These are phyloP conservation scores for Populus deltoides DNA, from an alignment of 345 rosid species.

Conservation along the genomic window DNA sequence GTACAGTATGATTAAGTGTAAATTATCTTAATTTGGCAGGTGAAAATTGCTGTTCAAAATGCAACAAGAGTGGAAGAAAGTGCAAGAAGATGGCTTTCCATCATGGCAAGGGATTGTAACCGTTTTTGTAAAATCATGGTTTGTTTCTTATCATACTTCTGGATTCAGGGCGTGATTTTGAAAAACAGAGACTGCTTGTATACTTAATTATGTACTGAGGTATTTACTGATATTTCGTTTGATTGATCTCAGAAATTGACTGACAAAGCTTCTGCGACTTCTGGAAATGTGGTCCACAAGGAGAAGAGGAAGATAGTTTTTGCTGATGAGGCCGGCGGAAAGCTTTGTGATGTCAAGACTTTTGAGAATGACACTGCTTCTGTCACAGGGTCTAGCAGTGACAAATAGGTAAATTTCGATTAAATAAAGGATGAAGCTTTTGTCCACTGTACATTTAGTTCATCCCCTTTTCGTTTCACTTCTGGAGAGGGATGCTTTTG, in stretches of 20 bases:
- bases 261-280: conserved; percentile 27
- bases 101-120: conserved; percentile 64
- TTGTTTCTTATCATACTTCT: conserved; percentile 21
- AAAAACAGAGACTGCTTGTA: neutral
- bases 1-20: neutral
- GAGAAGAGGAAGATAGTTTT: conserved; percentile 66
- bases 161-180: neutral
- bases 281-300: conserved; percentile 31
- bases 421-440: neutral
- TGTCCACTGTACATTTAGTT: neutral
- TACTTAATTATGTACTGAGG: neutral
- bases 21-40: conserved; percentile 34
- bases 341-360: conserved; percentile 72
- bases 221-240: conserved; percentile 8
- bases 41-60: conserved; percentile 43
- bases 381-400: conserved; percentile 6
- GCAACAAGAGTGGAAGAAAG: conserved; percentile 61
- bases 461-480: neutral
- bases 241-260: conserved; percentile 46
- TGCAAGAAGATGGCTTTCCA: conserved; percentile 60
- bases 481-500: neutral
- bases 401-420: neutral
- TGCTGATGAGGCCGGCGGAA: conserved; percentile 88
- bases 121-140: conserved; percentile 94
- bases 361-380: conserved; percentile 46